phyloP scores from a whole-genome alignment of 2,329 filamentous ascomycete genomes.

The Aspergillus novofumigatus region DNA sequence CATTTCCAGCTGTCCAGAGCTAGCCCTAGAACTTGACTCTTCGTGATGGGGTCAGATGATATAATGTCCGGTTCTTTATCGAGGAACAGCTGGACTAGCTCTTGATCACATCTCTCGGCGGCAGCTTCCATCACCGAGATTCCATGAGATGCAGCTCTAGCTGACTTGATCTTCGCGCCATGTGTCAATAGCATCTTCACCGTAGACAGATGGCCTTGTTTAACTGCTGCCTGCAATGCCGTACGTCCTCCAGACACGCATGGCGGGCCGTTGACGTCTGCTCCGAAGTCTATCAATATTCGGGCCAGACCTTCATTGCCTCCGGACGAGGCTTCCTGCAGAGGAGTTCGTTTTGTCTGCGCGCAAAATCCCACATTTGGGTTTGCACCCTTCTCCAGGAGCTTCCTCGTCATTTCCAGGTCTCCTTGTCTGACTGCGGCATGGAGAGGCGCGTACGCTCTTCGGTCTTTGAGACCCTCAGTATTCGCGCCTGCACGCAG shows the following conservation, averaged over 20 bases:
- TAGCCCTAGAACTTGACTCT: constrained; percentile 1
- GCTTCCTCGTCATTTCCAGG: constrained; percentile 5
- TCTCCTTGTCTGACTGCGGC: constrained; percentile 4
- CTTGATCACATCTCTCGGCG: background rate
- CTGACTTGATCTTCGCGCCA: no score
- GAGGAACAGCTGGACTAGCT: constrained; percentile 10
- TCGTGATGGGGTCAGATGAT: constrained; percentile 6
- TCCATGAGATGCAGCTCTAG: no score
- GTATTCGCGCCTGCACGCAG: constrained; percentile 3
- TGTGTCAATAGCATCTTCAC: background rate
- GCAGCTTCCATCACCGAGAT: constrained; percentile 8
- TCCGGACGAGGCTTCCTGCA: constrained; percentile 9
- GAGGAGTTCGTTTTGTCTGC: background rate
- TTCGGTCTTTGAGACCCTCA: background rate
- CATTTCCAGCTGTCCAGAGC: background rate
- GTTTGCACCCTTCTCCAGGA: constrained; percentile 8
- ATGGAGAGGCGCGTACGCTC: constrained; percentile 4
- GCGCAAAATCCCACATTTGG: constrained; percentile 7
- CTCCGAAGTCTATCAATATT: constrained; percentile 12
- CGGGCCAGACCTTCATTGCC: constrained; percentile 1
- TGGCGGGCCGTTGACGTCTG: constrained; percentile 4
- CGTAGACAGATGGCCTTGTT: constrained; percentile 15
- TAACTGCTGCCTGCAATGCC: constrained; percentile 32
- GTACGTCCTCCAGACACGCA: constrained; percentile 18
- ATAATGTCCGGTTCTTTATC: constrained; percentile 3